These are phyloP conservation scores for Trichoderma sp. DNA, from an alignment of 2,329 filamentous ascomycete genomes.

Conservation along the genomic window DNA sequence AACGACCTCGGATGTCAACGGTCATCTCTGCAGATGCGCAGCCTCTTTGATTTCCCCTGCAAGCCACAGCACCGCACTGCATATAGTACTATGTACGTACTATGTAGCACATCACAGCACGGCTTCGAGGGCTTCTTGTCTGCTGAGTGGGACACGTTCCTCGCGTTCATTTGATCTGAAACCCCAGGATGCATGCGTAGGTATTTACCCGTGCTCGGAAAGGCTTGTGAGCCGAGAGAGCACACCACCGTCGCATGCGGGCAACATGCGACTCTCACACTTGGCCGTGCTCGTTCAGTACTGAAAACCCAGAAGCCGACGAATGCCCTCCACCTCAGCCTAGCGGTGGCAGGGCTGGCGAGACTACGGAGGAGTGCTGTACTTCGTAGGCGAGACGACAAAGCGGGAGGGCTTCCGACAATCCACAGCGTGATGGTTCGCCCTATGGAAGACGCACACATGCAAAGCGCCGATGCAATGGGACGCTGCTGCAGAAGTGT, in stretches of 20 bases:
- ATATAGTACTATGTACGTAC: no score
- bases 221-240: neutral
- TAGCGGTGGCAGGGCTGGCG: slow-evolving; percentile 6
- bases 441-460: slow-evolving; percentile 16
- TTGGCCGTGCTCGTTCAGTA: neutral
- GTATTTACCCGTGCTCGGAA: neutral
- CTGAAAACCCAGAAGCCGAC: neutral
- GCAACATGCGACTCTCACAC: slow-evolving; percentile 1
- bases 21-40: neutral
- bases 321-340: neutral
- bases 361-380: neutral
- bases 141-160: neutral
- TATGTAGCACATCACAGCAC: no score
- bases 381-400: neutral
- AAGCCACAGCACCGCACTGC: no score
- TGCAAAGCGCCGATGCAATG: slow-evolving; percentile 12
- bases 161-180: neutral
- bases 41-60: neutral
- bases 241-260: slow-evolving; percentile 6
- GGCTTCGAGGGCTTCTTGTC: neutral
- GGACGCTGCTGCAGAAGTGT: slow-evolving; percentile 16
- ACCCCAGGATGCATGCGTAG: slow-evolving; percentile 1
- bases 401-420: slow-evolving; percentile 18
- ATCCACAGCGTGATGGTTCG: slow-evolving; percentile 11
- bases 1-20: neutral